Conservation (phyloP, 306 rosid genomes). For the Adenanthera pavonina region DNA sequence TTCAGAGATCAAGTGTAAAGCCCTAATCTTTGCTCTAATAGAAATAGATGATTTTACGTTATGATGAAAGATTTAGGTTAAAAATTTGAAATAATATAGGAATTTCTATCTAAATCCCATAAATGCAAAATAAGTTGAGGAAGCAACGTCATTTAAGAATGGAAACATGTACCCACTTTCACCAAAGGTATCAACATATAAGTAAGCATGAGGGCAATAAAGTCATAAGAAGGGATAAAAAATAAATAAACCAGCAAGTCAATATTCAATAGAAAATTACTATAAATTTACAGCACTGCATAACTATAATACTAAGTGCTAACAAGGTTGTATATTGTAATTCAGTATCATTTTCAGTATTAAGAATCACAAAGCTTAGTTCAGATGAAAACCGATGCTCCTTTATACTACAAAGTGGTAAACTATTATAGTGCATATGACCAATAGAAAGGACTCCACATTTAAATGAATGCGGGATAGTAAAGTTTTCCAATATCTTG, state of each 20-base stretch:
- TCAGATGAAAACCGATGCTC: background rate
- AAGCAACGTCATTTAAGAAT: background rate
- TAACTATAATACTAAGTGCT: background rate
- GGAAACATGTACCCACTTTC: background rate
- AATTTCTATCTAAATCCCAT: background rate
- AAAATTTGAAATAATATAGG: background rate
- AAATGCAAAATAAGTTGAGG: background rate
- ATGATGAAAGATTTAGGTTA: background rate
- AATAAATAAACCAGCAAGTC: too few relatives aligned
- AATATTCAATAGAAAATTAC: too few relatives aligned
- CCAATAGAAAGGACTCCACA: background rate
- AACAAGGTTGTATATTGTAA: background rate
- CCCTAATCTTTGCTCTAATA: slow-evolving; percentile 46
- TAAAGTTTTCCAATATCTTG: background rate
- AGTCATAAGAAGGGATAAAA: too few relatives aligned
- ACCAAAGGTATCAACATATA: background rate
- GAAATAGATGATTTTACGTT: background rate
- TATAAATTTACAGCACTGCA: background rate
- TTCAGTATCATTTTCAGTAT: background rate
- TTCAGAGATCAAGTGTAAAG: slow-evolving; percentile 74
- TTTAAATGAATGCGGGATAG: background rate
- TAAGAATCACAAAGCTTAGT: background rate
- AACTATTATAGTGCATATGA: background rate
- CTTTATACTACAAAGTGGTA: background rate
- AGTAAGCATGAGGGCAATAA: too few relatives aligned